These are phyloP conservation scores for Ganoderma sinense DNA, from an alignment of 1,284 basidiomycete species.

Conservation along the genomic window DNA sequence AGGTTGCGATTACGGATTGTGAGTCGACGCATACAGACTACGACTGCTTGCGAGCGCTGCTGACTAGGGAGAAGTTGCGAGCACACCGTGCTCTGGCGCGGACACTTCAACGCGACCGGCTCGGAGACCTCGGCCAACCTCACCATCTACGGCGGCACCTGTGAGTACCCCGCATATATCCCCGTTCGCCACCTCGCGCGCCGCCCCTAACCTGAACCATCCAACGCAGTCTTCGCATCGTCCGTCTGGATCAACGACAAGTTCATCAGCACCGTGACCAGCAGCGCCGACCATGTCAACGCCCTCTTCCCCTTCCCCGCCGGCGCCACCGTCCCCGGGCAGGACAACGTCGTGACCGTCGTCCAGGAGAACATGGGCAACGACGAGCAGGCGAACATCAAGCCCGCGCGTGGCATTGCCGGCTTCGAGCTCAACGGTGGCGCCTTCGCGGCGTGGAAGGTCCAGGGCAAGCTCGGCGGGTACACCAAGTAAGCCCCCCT, in stretches of 20 bases:
- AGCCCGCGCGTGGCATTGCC: conserved; percentile 79
- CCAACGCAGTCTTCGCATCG: conserved; percentile 71
- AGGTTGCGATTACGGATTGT: conserved; percentile 85
- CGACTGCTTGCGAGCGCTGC: neutral
- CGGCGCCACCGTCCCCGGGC: conserved; percentile 53
- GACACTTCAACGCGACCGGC: conserved; percentile 73
- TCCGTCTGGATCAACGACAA: conserved; percentile 81
- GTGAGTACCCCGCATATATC: conserved; percentile 45
- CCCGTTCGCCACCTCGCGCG: no score
- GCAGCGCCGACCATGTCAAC: conserved; percentile 70
- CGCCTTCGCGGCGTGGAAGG: conserved; percentile 74
- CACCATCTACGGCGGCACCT: conserved; percentile 81
- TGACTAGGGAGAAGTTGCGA: conserved; percentile 65
- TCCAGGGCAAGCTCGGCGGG: conserved; percentile 84
- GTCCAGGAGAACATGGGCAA: conserved; percentile 86
- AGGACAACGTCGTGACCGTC: conserved; percentile 79
- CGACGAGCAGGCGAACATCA: conserved; percentile 61
- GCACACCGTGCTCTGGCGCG: conserved; percentile 81
- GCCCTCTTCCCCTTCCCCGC: conserved; percentile 69
- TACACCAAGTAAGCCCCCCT: conserved; percentile 59
- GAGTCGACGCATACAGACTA: conserved; percentile 33
- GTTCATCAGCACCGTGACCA: conserved; percentile 75
- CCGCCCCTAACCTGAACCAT: neutral
- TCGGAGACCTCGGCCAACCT: conserved; percentile 69
- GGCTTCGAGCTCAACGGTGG: conserved; percentile 73